Base-by-base conservation (phyloP, 805 yeast species). In the Metschnikowia similis region DNA sequence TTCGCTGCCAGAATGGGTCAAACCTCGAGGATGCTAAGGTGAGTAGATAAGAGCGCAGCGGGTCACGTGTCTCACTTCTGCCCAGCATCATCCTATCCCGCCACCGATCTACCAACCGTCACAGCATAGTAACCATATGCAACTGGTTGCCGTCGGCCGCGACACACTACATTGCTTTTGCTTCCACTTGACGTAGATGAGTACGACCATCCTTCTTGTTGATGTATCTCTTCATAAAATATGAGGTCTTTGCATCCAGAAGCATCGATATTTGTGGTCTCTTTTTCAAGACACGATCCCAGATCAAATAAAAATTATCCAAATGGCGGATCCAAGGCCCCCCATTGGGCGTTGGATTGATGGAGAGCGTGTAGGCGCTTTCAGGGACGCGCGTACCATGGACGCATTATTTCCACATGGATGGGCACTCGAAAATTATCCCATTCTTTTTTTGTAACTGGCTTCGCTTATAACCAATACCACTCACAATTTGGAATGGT, bases 401-500 rank as follows among this genome's bases (percentile, higher is more conserved):
- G 36, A 38, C 48, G 45, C 44, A 31, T 39, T 38, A 31, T 45
- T 38, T 28, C 11, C 44, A 21, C 14, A 29, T 44, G 47, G 26
- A 37, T 28, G 45, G 48, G 45, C 48, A 45, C 21, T 37, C 45
- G 48, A 45, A 38, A 37, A 35, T 29, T 38, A 37, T 29, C 8
- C 40, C 21, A 6, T 21, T 26, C 46, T 41, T 28, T 31, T 32
- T 41, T 34, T 35, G 34, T 29, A 39, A 40, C 36, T 32, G 45
- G 46, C 28, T 41, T 29, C 47, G 46, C 48, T 48, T 48, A 41
- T 43, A 35, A 29, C 40, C 35, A 35, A 39, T 35, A 27, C 16
- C 21, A 34, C 39, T 35, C 14, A 35, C 39, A 11, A 16, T 43
- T 32, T 40, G 35, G 34, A 43, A 43, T 43, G 46, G 39, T 31